A percentile compares a stretch with the other conserved stretches of the same genome.
These are phyloP conservation scores for Priceomyces fermenticarens DNA, from an alignment of 805 yeast species.

Conservation along the genomic window DNA sequence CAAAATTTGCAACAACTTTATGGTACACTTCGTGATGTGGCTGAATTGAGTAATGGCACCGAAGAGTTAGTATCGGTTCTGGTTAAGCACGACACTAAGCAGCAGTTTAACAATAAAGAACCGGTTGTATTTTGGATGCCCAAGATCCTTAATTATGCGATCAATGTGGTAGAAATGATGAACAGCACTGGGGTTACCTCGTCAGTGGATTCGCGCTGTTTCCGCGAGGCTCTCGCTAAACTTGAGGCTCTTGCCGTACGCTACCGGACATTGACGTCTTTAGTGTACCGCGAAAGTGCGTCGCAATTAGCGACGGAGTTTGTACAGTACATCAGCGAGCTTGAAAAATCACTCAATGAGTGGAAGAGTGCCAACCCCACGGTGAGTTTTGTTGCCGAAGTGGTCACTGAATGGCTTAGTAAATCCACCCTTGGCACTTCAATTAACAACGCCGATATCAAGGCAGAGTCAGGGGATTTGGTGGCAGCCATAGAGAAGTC, in stretches of 20 bases:
- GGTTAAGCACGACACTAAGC: constrained; percentile 13
- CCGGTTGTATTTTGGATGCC: constrained; percentile 30
- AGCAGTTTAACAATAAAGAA: constrained; percentile 14
- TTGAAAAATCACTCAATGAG: constrained; percentile 20
- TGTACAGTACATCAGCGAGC: constrained; percentile 14
- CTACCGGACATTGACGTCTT: too few species aligned
- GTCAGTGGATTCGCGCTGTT: background rate
- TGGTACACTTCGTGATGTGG: constrained; percentile 12
- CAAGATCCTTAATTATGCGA: constrained; percentile 32
- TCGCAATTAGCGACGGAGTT: constrained; percentile 9
- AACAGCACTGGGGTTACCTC: background rate
- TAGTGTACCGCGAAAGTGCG: too few species aligned
- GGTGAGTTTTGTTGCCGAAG: constrained; percentile 47
- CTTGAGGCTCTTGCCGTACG: too few species aligned
- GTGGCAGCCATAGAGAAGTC: constrained; percentile 30
- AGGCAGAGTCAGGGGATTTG: too few species aligned
- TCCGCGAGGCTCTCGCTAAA: too few species aligned
- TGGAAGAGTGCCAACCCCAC: constrained; percentile 33
- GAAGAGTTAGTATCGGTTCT: constrained; percentile 14
- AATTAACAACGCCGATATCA: too few species aligned
- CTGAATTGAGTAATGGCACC: constrained; percentile 9
- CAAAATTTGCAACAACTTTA: constrained; percentile 11
- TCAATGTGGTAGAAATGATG: constrained; percentile 5
- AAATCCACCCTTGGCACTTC: background rate
- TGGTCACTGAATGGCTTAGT: constrained; percentile 46